These are phyloP conservation scores for Podospora tetraspora DNA, from an alignment of 495 filamentous ascomycete species.

Conservation along the genomic window DNA sequence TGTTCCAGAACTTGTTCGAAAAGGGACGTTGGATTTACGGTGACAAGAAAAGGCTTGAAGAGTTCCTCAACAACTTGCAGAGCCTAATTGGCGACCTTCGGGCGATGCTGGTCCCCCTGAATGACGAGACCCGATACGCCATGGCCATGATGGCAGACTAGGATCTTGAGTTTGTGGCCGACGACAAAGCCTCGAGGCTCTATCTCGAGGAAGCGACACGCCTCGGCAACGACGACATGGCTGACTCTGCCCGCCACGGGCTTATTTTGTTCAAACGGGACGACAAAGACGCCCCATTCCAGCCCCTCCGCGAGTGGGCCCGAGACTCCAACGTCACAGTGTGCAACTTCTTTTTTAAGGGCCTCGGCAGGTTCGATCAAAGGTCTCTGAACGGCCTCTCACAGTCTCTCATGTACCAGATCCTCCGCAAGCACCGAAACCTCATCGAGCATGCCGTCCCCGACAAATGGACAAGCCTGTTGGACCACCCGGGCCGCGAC, in stretches of 20 bases:
- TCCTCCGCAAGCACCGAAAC: not conserved
- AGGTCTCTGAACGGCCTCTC: not conserved
- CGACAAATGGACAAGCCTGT: not conserved
- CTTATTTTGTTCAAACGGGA: not conserved
- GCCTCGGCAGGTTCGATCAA: not conserved
- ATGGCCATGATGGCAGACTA: not conserved
- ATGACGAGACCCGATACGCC: not conserved
- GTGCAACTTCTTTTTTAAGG: not conserved
- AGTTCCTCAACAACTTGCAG: too few species aligned
- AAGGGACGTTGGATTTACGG: too few species aligned
- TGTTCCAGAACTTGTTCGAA: too few species aligned
- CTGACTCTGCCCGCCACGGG: not conserved
- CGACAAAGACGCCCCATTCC: not conserved
- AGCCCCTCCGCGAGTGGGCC: not conserved
- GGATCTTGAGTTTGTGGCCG: not conserved
- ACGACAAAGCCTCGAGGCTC: not conserved
- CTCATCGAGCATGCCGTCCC: not conserved
- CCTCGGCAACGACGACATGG: not conserved
- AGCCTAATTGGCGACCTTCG: not conserved
- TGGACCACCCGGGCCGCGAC: not conserved
- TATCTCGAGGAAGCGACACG: not conserved
- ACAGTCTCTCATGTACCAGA: not conserved
- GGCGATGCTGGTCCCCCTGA: not conserved
- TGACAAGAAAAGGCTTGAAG: too few species aligned
- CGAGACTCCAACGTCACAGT: not conserved